phyloP scores from a whole-genome alignment of 169 alveolate genomes.

The Toxoplasma gondii region DNA sequence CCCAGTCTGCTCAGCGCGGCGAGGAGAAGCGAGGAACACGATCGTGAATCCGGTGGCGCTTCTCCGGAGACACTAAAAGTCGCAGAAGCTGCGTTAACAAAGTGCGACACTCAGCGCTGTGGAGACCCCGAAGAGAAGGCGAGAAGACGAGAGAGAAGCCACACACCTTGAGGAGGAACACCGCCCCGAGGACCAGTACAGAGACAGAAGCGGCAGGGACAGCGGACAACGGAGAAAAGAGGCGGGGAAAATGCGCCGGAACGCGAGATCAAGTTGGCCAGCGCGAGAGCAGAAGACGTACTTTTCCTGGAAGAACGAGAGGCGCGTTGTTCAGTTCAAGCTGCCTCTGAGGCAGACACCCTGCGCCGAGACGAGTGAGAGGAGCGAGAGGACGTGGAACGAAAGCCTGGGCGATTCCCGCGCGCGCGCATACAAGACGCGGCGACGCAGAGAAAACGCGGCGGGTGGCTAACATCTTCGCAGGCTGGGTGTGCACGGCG shows the following conservation, averaged over 20 bases:
- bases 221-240: background rate
- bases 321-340: too few species aligned
- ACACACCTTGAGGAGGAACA: background rate
- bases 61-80: background rate
- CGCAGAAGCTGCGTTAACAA: background rate
- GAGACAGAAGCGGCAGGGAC: background rate
- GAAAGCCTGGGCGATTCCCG: too few species aligned
- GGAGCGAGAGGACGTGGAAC: too few species aligned
- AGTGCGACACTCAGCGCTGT: background rate
- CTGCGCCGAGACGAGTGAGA: too few species aligned
- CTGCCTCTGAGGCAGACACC: too few species aligned
- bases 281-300: too few species aligned
- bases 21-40: background rate
- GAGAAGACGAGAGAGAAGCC: background rate
- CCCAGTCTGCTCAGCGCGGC: background rate
- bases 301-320: too few species aligned
- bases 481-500: too few species aligned
- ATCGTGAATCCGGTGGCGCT: background rate
- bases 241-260: background rate
- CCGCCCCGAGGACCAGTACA: background rate
- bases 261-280: background rate
- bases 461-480: too few species aligned
- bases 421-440: too few species aligned
- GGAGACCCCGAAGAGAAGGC: background rate
- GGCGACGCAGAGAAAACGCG: too few species aligned